phyloP scores from a whole-genome alignment of 73 alveolate species.

The Paramecium sexaurelia region DNA sequence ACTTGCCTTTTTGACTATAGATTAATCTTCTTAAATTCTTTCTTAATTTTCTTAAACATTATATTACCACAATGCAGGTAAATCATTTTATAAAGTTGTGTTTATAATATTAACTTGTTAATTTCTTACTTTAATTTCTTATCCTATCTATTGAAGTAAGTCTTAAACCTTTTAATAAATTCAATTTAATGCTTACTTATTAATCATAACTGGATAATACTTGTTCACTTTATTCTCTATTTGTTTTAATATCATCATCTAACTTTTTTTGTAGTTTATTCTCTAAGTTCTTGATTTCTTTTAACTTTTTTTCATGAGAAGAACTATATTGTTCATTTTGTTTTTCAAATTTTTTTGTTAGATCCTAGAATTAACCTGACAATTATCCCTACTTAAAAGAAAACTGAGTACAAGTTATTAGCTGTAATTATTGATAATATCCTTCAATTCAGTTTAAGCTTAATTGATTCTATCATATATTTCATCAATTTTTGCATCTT shows the following conservation, averaged over 20 bases:
- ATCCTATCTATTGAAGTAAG: neutral
- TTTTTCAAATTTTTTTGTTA: slow-evolving; percentile 19
- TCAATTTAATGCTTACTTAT: slow-evolving; percentile 1
- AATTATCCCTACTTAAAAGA: neutral
- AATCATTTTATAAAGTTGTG: neutral
- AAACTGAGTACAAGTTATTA: slow-evolving; percentile 8
- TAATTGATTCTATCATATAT: neutral
- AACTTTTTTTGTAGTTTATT: neutral
- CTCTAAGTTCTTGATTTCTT: slow-evolving; percentile 34
- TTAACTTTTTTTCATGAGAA: neutral
- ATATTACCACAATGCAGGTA: slow-evolving; percentile 21
- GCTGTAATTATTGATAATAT: neutral
- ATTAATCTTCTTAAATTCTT: neutral
- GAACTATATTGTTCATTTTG: neutral
- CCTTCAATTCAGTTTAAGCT: slow-evolving; percentile 4
- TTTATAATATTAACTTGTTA: neutral
- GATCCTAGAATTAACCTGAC: neutral
- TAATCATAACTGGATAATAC: neutral
- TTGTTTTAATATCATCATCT: neutral
- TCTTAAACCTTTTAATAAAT: neutral
- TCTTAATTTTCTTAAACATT: neutral
- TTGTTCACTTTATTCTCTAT: neutral
- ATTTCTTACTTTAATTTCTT: neutral
- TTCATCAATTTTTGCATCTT: slow-evolving; percentile 43
- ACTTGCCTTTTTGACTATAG: neutral